These are phyloP conservation scores for Alternaria arborescens DNA, from an alignment of 2,329 filamentous ascomycete genomes.

Conservation along the genomic window DNA sequence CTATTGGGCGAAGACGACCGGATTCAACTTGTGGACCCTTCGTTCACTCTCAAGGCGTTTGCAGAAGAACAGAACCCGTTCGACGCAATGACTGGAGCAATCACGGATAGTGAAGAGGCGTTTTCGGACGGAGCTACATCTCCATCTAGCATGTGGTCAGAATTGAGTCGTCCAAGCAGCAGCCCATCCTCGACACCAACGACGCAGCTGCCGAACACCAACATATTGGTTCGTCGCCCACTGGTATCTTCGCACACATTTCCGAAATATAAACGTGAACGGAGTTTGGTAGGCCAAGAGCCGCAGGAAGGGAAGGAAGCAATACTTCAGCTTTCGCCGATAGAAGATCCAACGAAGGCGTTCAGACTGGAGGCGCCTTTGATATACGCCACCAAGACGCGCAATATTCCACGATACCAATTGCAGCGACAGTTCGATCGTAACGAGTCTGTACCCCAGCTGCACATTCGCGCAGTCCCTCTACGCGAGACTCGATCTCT, in stretches of 20 bases:
- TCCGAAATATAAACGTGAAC: not conserved
- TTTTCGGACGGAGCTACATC: constrained; percentile 5
- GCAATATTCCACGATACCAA: constrained; percentile 34
- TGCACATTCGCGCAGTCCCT: constrained; percentile 31
- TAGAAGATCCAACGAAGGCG: constrained; percentile 22
- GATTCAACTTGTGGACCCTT: not conserved
- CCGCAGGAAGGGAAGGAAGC: not conserved
- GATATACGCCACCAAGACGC: constrained; percentile 29
- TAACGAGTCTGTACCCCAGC: constrained; percentile 15
- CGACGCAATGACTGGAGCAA: not conserved
- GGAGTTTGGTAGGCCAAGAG: not conserved
- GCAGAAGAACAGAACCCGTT: constrained; percentile 3
- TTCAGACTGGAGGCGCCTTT: constrained; percentile 28
- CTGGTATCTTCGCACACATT: not conserved
- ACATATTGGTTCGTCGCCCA: not conserved
- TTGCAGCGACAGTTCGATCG: constrained; percentile 24
- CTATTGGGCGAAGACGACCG: not conserved
- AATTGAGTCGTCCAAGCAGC: constrained; percentile 2
- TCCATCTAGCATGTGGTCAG: constrained; percentile 11
- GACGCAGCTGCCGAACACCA: not conserved
- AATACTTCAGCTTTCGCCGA: constrained; percentile 20
- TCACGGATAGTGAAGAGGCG: not conserved
- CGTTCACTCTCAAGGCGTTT: not conserved
- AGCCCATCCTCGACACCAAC: constrained; percentile 5
- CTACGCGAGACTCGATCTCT: constrained; percentile 24